phyloP scores from a whole-genome alignment of 164 flowering plant species.

The Dillenia suffruticosa region DNA sequence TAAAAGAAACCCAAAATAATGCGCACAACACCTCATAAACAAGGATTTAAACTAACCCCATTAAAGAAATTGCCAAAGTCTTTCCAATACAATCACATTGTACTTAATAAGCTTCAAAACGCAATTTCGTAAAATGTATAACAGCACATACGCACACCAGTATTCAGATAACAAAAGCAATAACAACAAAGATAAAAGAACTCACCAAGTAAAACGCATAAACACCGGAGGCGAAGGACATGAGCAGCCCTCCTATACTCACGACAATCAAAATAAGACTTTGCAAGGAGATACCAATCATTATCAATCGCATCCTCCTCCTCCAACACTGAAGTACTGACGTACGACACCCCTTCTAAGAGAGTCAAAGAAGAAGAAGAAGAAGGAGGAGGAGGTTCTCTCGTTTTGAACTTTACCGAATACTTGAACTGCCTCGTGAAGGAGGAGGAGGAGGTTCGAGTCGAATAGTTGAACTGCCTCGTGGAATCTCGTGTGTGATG shows the following conservation, averaged over 20 bases:
- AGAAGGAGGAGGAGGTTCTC: conserved; percentile 27
- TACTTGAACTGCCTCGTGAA: conserved; percentile 84
- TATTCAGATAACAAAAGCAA: too few relatives aligned
- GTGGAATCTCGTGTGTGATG: conserved; percentile 78
- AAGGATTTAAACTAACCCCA: too few relatives aligned
- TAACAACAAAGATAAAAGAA: neutral
- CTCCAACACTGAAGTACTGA: conserved; percentile 54
- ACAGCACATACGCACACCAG: too few relatives aligned
- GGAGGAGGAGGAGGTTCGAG: too few relatives aligned
- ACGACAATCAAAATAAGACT: conserved; percentile 82
- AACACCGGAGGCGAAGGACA: conserved; percentile 77
- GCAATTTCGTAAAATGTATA: too few relatives aligned
- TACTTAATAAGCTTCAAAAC: too few relatives aligned
- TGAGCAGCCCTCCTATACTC: conserved; percentile 93
- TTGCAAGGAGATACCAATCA: conserved; percentile 76
- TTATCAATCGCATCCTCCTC: conserved; percentile 66
- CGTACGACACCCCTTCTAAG: conserved; percentile 52
- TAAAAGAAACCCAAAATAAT: too few relatives aligned
- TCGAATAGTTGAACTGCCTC: too few relatives aligned
- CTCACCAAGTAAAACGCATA: conserved; percentile 92
- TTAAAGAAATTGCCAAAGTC: too few relatives aligned
- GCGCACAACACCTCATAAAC: too few relatives aligned
- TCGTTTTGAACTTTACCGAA: conserved; percentile 53
- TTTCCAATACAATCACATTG: too few relatives aligned
- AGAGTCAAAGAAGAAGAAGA: conserved; percentile 44